These are phyloP conservation scores for Cystofilobasidium capitatum DNA, from an alignment of 768 basidiomycete species.

Conservation along the genomic window DNA sequence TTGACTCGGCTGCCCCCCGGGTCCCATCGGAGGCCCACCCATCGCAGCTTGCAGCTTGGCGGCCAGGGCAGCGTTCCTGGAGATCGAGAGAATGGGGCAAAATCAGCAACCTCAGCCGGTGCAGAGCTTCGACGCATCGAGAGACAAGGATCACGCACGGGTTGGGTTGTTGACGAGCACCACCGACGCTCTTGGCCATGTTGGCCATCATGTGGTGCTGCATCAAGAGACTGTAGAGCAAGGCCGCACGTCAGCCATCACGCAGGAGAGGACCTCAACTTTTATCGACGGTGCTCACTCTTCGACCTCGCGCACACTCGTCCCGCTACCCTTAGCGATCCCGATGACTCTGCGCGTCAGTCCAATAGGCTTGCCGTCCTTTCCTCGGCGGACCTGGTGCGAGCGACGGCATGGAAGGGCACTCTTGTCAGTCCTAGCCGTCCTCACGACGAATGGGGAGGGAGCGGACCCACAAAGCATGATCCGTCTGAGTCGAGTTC, in stretches of 20 bases:
- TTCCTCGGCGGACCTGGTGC: constrained; percentile 35
- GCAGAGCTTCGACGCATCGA: neutral
- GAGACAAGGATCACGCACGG: constrained; percentile 48
- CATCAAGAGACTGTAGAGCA: constrained; percentile 52
- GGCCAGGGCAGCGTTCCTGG: constrained; percentile 26
- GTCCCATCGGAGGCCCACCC: constrained; percentile 75
- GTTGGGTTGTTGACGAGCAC: constrained; percentile 44
- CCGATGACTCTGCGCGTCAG: constrained; percentile 82
- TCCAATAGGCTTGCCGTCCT: constrained; percentile 43
- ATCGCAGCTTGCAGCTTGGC: constrained; percentile 75
- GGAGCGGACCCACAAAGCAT: constrained; percentile 55
- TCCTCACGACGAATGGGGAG: neutral
- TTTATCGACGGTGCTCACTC: constrained; percentile 45
- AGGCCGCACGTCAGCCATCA: neutral
- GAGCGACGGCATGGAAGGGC: neutral
- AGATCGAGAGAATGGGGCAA: neutral
- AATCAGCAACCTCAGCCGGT: neutral
- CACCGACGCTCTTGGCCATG: constrained; percentile 93
- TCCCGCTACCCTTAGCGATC: constrained; percentile 87
- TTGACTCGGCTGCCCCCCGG: constrained; percentile 79
- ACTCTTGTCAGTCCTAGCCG: neutral
- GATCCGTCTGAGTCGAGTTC: constrained; percentile 94
- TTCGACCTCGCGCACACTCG: constrained; percentile 93
- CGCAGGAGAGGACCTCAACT: too few relatives aligned
- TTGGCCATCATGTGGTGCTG: constrained; percentile 99